A percentile compares a stretch with the other conserved stretches of the same genome.
Conservation (phyloP, 2,329 filamentous ascomycete genomes). For the Mycogone perniciosa region DNA sequence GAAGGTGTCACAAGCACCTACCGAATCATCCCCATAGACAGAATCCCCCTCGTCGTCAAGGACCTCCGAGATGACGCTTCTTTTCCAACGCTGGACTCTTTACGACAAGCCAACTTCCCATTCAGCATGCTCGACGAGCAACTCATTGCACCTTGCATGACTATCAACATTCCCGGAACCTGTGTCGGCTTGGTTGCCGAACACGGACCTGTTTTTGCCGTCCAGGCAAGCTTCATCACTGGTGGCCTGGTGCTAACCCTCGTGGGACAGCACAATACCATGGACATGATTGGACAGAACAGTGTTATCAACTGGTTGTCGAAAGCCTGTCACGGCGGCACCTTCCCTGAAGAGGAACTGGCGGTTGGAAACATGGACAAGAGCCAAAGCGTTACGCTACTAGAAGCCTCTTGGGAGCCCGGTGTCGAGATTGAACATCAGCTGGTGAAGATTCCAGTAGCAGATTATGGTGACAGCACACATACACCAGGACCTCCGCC, state of each 20-base stretch:
- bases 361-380: conserved; percentile 31
- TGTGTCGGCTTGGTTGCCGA: too few species aligned
- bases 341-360: conserved; percentile 40
- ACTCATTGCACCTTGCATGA: conserved; percentile 29
- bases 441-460: conserved; percentile 19
- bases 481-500: too few species aligned
- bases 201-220: too few species aligned
- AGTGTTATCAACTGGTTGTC: conserved; percentile 37
- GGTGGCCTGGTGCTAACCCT: conserved; percentile 46
- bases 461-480: too few species aligned
- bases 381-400: too few species aligned
- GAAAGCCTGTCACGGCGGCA: conserved; percentile 41
- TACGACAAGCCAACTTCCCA: conserved; percentile 36
- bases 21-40: conserved; percentile 32
- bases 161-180: conserved; percentile 31
- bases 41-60: conserved; percentile 33
- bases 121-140: conserved; percentile 42
- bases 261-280: conserved; percentile 40
- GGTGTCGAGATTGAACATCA: conserved; percentile 31
- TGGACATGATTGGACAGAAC: conserved; percentile 46
- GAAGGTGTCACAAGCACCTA: conserved; percentile 26
- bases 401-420: conserved; percentile 8
- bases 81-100: conserved; percentile 31
- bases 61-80: conserved; percentile 32
- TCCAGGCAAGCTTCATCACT: conserved; percentile 43